Percentiles rank a stretch among this genome's conserved stretches.
Conservation (phyloP, 208 protist genomes). For the Kentomonas sorsogonicus region DNA sequence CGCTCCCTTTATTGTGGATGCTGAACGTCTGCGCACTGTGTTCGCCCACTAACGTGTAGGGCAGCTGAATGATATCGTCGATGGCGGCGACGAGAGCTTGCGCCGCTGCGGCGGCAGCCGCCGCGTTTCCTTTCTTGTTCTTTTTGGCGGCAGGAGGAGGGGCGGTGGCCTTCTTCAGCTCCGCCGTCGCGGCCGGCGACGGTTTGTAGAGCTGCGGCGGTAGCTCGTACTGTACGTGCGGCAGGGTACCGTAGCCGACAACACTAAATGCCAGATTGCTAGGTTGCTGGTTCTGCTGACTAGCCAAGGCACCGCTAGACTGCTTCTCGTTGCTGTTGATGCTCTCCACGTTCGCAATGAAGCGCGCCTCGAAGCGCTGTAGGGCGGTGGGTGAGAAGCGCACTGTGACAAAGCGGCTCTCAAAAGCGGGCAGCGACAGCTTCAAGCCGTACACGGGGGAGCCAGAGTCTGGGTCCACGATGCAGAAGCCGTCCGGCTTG, state of each 20-base stretch:
- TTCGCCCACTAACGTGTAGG: conserved; percentile 72
- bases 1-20: conserved; percentile 80
- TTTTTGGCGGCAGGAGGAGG: not conserved
- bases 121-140: conserved; percentile 7
- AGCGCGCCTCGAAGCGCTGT: conserved; percentile 68
- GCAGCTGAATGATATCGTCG: conserved; percentile 78
- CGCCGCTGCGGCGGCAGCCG: not conserved
- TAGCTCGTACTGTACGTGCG: conserved; percentile 69
- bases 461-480: conserved; percentile 15
- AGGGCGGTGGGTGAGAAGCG: conserved; percentile 86
- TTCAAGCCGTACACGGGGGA: conserved; percentile 1
- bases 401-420: conserved; percentile 93
- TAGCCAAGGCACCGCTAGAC: too few species aligned
- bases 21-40: conserved; percentile 39
- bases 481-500: conserved; percentile 50
- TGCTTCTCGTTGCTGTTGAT: conserved; percentile 57
- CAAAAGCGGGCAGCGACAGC: conserved; percentile 91
- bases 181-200: conserved; percentile 1
- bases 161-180: conserved; percentile 1
- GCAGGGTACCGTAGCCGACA: conserved; percentile 91
- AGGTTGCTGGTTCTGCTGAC: not conserved
- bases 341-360: conserved; percentile 90
- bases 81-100: not conserved
- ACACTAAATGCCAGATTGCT: conserved; percentile 85
- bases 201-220: conserved; percentile 34